Percentiles rank a stretch among this genome's conserved stretches.
Conservation (phyloP, 441 rosid species). For the Omphalea diandra region DNA sequence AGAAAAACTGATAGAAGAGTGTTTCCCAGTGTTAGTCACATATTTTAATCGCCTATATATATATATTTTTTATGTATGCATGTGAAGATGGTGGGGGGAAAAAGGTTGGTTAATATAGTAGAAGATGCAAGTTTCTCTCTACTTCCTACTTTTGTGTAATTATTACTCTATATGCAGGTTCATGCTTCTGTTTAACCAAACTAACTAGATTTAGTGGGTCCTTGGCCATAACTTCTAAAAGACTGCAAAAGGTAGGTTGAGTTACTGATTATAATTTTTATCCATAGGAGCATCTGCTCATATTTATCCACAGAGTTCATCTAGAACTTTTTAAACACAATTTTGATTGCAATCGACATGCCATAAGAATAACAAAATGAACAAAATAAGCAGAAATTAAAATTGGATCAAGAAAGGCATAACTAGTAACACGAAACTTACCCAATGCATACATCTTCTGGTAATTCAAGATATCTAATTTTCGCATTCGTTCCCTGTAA, state of each 20-base stretch:
- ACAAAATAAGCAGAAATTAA: neutral
- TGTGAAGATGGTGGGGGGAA: neutral
- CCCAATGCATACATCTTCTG: constrained; percentile 90
- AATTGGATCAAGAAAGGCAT: neutral
- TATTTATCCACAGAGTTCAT: neutral
- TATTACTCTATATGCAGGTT: constrained; percentile 19
- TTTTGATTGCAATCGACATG: neutral
- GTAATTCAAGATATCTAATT: constrained; percentile 82
- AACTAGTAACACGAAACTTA: constrained; percentile 36
- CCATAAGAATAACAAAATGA: neutral
- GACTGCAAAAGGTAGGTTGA: constrained; percentile 28
- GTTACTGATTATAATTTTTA: constrained; percentile 14
- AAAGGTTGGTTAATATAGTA: neutral
- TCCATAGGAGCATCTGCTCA: constrained; percentile 1
- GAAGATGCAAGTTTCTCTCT: neutral
- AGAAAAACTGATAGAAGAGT: neutral
- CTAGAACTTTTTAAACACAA: too few species aligned
- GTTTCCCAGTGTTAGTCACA: neutral
- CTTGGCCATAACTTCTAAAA: constrained; percentile 28
- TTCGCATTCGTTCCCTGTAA: constrained; percentile 86
- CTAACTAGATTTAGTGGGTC: constrained; percentile 50
- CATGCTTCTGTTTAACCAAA: constrained; percentile 24
- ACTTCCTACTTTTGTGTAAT: constrained; percentile 12
- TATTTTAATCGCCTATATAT: neutral
- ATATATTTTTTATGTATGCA: neutral